These are phyloP conservation scores for Lenwebbia sp. DNA, from an alignment of 345 rosid genomes.

Conservation along the genomic window DNA sequence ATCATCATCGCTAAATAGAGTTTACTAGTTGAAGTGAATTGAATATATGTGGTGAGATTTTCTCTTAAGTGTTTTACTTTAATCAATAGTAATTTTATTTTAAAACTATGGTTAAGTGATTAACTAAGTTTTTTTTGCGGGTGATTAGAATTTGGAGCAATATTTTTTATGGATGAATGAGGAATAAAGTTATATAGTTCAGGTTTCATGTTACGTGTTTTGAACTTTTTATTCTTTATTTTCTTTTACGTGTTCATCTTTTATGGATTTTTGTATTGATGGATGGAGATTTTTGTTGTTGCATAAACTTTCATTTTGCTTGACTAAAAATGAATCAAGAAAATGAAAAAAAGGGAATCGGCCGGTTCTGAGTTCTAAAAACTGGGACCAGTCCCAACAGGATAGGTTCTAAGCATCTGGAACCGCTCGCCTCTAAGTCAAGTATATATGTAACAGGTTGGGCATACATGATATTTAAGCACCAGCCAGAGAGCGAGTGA, in stretches of 20 bases:
- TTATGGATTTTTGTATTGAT: neutral
- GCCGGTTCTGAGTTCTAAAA: neutral
- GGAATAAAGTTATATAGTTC: neutral
- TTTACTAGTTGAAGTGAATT: neutral
- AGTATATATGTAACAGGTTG: neutral
- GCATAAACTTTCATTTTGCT: neutral
- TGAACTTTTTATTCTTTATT: neutral
- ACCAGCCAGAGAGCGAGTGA: neutral
- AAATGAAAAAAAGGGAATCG: neutral
- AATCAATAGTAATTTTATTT: neutral
- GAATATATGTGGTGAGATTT: neutral
- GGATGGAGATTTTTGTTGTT: neutral
- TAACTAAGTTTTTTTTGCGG: neutral
- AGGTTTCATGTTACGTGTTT: neutral
- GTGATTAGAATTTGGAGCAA: neutral
- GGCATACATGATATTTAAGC: neutral
- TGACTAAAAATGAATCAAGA: neutral
- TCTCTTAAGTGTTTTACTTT: neutral
- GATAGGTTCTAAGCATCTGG: neutral
- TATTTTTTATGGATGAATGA: neutral
- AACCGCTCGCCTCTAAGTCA: neutral
- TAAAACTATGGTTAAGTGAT: neutral
- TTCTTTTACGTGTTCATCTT: too few species aligned
- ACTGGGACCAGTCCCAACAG: neutral
- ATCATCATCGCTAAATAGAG: neutral